phyloP scores from a whole-genome alignment of 371 early-diverging fungal species.

The Synchytrium microbalum region DNA sequence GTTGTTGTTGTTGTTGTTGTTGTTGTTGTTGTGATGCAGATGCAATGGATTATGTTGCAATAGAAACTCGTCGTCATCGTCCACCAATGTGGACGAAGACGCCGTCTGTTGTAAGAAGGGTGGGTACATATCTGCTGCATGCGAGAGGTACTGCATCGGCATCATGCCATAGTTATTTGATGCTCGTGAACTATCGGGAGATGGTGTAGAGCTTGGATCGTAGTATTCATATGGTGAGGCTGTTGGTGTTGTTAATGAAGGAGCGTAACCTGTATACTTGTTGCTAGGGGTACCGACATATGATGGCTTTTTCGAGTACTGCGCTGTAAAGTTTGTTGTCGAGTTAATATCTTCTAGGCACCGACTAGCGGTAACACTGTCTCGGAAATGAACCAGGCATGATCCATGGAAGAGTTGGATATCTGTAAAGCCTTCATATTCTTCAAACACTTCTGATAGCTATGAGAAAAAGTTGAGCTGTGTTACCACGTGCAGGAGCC shows the following conservation, averaged over 20 bases:
- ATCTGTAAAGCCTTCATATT: constrained; percentile 26
- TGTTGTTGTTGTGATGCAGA: no score
- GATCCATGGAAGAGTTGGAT: constrained; percentile 27
- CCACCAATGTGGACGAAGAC: not conserved
- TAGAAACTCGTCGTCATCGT: not conserved
- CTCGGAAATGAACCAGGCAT: constrained; percentile 28
- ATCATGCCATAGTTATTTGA: no score
- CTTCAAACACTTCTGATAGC: constrained; percentile 20
- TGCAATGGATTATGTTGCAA: constrained; percentile 5
- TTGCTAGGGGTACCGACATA: no score
- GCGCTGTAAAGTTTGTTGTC: constrained; percentile 34
- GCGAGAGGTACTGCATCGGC: no score
- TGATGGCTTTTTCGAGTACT: constrained; percentile 34
- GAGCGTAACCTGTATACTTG: no score
- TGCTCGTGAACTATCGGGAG: no score
- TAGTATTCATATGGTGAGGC: no score
- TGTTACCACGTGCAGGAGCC: not conserved
- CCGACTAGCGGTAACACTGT: constrained; percentile 15
- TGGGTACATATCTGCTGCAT: no score
- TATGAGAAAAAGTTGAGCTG: constrained; percentile 24
- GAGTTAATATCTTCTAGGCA: constrained; percentile 30
- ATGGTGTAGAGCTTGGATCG: no score
- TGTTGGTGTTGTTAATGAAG: no score
- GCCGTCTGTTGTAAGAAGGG: not conserved
- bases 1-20: no score